A percentile compares a stretch with the other conserved stretches of the same genome.
phyloP scores from a whole-genome alignment of 2,329 filamentous ascomycete genomes.

The Venturia carpophila region DNA sequence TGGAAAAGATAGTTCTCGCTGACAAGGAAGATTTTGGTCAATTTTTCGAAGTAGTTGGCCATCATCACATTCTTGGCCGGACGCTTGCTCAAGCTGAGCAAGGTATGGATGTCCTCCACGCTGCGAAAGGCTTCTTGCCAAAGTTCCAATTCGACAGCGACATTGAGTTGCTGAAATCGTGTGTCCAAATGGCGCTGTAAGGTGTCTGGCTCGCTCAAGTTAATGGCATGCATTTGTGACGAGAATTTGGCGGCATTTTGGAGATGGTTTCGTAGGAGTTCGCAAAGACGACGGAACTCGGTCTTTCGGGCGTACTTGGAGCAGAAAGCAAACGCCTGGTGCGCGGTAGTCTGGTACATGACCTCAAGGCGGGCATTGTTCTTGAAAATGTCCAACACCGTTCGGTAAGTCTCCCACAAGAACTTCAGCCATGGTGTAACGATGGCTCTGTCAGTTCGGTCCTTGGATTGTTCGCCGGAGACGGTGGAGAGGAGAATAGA shows the following conservation, averaged over 20 bases:
- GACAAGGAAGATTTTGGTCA: conserved; percentile 95
- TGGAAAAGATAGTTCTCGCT: conserved; percentile 99
- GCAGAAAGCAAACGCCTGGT: conserved; percentile 98
- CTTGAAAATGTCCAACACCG: conserved; percentile 94
- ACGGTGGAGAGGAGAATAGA: conserved; percentile 96
- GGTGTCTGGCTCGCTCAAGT: conserved; percentile 94
- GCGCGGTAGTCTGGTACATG: conserved; percentile 96
- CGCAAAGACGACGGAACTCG: conserved; percentile 96
- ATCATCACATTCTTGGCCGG: conserved; percentile 99
- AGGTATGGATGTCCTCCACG: conserved; percentile 96
- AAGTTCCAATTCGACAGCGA: conserved; percentile 92
- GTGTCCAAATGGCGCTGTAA: conserved; percentile 96
- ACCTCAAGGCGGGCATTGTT: conserved; percentile 97
- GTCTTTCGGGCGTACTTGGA: conserved; percentile 98
- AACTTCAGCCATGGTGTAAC: conserved; percentile 99
- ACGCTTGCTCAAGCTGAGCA: conserved; percentile 95
- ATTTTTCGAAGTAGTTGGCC: conserved; percentile 99
- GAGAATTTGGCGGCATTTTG: conserved; percentile 99
- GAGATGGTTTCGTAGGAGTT: conserved; percentile 95
- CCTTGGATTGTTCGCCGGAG: conserved; percentile 92
- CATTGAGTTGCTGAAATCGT: conserved; percentile 96
- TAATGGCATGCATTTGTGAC: conserved; percentile 98
- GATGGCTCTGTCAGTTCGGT: conserved; percentile 94
- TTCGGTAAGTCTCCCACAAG: conserved; percentile 98
- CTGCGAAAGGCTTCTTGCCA: conserved; percentile 99